Conservation (phyloP, 805 yeast genomes). For the Yamadazyma endophytica region DNA sequence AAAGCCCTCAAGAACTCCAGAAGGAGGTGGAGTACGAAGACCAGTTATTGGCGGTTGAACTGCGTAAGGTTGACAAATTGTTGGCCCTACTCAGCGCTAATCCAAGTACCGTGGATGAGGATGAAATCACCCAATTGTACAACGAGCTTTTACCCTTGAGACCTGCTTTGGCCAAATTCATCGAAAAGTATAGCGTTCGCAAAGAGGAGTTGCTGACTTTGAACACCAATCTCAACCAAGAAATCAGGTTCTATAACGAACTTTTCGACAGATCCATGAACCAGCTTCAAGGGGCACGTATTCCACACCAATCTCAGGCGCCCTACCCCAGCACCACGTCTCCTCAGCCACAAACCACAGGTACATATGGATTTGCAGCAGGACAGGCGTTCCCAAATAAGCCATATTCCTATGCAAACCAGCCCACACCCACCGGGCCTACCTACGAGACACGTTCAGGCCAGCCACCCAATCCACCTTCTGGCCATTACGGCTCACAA, state of each 20-base stretch:
- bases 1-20: constrained; percentile 55
- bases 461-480: no score
- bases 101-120: constrained; percentile 45
- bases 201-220: constrained; percentile 73
- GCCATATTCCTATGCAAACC: constrained; percentile 5
- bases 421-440: constrained; percentile 1
- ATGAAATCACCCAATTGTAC: constrained; percentile 65
- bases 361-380: not conserved
- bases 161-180: constrained; percentile 65
- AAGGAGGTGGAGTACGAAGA: constrained; percentile 49
- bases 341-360: constrained; percentile 3
- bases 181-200: constrained; percentile 74
- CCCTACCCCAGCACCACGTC: constrained; percentile 11
- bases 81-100: constrained; percentile 45
- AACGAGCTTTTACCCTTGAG: constrained; percentile 70
- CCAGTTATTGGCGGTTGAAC: constrained; percentile 46
- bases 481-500: no score
- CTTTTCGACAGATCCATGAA: constrained; percentile 50
- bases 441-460: no score
- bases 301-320: constrained; percentile 8
- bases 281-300: no score
- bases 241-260: constrained; percentile 65
- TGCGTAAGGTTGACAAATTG: constrained; percentile 63
- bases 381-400: constrained; percentile 1
- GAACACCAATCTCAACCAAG: constrained; percentile 65